These are phyloP conservation scores for Cicer yamashitae DNA, from an alignment of 306 rosid genomes.

Conservation along the genomic window DNA sequence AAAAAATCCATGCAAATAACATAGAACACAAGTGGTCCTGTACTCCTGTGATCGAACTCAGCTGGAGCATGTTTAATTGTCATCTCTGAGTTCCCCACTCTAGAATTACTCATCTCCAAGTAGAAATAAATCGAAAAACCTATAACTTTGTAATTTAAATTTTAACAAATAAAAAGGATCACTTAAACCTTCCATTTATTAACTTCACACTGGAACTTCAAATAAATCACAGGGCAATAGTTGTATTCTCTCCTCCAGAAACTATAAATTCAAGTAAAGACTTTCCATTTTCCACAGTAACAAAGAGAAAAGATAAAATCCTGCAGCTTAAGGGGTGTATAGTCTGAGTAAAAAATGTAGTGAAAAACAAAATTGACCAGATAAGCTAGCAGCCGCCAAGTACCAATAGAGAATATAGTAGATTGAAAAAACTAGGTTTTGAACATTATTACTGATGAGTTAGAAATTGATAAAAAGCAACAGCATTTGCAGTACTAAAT, in stretches of 20 bases:
- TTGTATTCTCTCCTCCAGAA: not conserved
- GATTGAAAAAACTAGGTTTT: slow-evolving; percentile 11
- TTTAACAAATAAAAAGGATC: too few species aligned
- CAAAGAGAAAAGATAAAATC: slow-evolving; percentile 2
- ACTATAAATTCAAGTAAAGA: slow-evolving; percentile 5
- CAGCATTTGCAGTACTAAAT: slow-evolving; percentile 33
- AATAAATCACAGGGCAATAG: not conserved
- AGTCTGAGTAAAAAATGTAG: not conserved
- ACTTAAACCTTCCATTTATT: not conserved
- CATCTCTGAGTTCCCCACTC: slow-evolving; percentile 4
- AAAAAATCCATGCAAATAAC: not conserved
- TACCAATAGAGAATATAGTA: not conserved
- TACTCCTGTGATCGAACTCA: not conserved
- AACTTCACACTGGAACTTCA: not conserved
- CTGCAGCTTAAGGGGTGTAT: not conserved
- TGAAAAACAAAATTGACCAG: not conserved
- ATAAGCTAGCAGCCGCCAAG: not conserved
- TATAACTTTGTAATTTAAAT: not conserved
- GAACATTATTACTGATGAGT: not conserved
- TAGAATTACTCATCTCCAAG: not conserved
- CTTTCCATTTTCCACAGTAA: not conserved
- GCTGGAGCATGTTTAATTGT: not conserved
- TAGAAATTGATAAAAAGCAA: slow-evolving; percentile 16
- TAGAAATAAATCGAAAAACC: not conserved
- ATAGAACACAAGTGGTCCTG: not conserved